Conservation (phyloP, 345 rosid species). For the Hevea brasiliensis region DNA sequence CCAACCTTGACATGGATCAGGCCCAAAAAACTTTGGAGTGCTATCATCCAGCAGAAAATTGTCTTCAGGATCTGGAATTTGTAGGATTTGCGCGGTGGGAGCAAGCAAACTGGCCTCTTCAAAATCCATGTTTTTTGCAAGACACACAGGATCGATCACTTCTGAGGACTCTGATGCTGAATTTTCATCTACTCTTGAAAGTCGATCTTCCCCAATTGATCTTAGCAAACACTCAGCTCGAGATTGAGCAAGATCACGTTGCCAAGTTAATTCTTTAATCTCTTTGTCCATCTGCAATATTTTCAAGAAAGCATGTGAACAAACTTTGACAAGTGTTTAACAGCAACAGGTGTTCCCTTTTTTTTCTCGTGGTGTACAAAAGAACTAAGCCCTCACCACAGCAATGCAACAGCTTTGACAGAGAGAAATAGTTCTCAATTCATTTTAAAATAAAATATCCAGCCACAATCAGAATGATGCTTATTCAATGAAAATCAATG, state of each 20-base stretch:
- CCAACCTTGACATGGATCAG: constrained; percentile 47
- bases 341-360: no score
- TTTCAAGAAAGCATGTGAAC: no score
- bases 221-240: constrained; percentile 55
- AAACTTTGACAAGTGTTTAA: no score
- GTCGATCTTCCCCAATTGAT: constrained; percentile 43
- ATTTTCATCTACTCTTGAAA: constrained; percentile 42
- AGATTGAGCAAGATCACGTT: constrained; percentile 72
- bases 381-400: no score
- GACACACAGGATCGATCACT: constrained; percentile 22
- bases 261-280: constrained; percentile 61
- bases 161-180: constrained; percentile 40
- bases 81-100: constrained; percentile 28
- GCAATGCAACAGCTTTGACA: background rate
- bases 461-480: background rate
- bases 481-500: background rate
- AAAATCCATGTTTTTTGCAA: constrained; percentile 29
- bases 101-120: constrained; percentile 20
- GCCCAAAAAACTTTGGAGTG: constrained; percentile 47
- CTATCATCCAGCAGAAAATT: constrained; percentile 56
- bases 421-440: no score
- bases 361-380: no score
- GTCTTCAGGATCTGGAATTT: constrained; percentile 47
- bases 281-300: constrained; percentile 66
- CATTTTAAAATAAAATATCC: no score